Percentiles rank a stretch among this genome's conserved stretches.
Conservation (phyloP, 257 asterid species). For the Solanum sitiens region DNA sequence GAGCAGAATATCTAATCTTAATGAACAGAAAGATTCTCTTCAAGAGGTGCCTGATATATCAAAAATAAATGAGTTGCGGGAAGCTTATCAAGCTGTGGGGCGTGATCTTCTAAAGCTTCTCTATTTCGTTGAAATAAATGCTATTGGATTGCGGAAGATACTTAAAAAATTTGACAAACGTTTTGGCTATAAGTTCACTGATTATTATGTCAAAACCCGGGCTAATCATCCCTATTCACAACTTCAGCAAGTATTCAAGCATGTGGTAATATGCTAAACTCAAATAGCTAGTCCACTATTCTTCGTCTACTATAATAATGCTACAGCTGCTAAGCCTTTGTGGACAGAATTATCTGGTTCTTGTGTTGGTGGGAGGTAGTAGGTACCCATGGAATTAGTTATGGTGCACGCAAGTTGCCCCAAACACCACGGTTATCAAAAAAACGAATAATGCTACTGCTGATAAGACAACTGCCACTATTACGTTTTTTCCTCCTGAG, state of each 20-base stretch:
- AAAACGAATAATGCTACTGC: background rate
- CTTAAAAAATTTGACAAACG: slow-evolving; percentile 94
- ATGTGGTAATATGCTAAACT: slow-evolving; percentile 64
- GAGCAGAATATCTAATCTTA: slow-evolving; percentile 56
- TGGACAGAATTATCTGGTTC: background rate
- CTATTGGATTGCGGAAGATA: slow-evolving; percentile 83
- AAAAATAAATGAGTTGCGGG: slow-evolving; percentile 65
- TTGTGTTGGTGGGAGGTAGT: background rate
- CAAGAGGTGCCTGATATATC: slow-evolving; percentile 73
- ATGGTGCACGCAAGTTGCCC: background rate
- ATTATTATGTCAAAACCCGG: slow-evolving; percentile 89
- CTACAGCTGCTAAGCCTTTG: background rate
- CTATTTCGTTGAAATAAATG: slow-evolving; percentile 79
- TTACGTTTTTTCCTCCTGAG: background rate
- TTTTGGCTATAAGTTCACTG: slow-evolving; percentile 78
- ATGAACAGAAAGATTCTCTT: slow-evolving; percentile 50
- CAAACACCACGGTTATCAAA: background rate
- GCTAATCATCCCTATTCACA: slow-evolving; percentile 98
- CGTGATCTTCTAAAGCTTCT: slow-evolving; percentile 83
- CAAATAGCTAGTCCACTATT: background rate
- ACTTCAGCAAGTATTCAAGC: slow-evolving; percentile 95
- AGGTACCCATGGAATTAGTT: background rate
- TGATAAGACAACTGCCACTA: background rate
- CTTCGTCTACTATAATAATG: background rate
- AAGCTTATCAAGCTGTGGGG: slow-evolving; percentile 75